Conservation (phyloP, 495 filamentous ascomycete species). For the Clavariopsis aquatica region DNA sequence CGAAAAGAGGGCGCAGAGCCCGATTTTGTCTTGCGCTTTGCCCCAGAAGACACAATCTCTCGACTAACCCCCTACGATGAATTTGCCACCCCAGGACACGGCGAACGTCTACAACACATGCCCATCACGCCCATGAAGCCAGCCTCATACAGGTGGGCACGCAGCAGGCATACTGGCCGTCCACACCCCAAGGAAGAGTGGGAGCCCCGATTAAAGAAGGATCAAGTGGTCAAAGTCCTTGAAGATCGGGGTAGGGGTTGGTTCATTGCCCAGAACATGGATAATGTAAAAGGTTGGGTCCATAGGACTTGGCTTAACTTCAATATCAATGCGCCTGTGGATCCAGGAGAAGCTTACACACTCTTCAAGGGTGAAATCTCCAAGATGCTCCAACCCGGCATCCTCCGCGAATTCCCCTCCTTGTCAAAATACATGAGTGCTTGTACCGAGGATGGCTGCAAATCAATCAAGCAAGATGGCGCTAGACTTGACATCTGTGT, state of each 20-base stretch:
- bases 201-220: constrained; percentile 22
- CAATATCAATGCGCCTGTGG: background rate
- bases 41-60: constrained; percentile 4
- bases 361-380: background rate
- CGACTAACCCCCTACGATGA: background rate
- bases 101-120: background rate
- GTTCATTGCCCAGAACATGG: constrained; percentile 8
- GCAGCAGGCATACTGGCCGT: constrained; percentile 1
- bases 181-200: constrained; percentile 6
- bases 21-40: constrained; percentile 10
- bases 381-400: background rate
- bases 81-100: background rate
- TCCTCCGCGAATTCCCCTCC: constrained; percentile 1
- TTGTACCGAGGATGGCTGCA: constrained; percentile 17
- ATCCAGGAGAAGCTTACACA: constrained; percentile 4
- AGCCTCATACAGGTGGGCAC: constrained; percentile 2
- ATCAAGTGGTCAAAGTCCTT: constrained; percentile 19
- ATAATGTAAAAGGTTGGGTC: constrained; percentile 8
- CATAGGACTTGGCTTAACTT: constrained; percentile 13
- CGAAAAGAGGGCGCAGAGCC: background rate
- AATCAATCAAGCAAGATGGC: constrained; percentile 6
- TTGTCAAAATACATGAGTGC: background rate
- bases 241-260: constrained; percentile 16
- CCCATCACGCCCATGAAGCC: background rate
- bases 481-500: constrained; percentile 9